phyloP scores from a whole-genome alignment of 139 green algal species.

The Asterochloris sp. region DNA sequence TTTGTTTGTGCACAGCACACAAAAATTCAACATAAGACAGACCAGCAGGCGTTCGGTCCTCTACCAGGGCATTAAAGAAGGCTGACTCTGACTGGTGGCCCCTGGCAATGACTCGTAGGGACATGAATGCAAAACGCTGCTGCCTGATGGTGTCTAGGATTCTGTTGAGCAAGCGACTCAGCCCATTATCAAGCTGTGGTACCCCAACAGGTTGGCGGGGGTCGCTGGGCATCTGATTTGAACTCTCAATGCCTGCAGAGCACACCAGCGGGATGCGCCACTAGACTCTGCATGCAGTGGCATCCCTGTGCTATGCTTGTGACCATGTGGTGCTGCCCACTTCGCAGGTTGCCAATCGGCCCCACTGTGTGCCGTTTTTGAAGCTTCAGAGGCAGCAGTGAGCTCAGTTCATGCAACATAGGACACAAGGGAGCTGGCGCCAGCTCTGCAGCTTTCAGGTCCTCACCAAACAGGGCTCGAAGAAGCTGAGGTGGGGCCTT shows the following conservation, averaged over 20 bases:
- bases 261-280: too few relatives aligned
- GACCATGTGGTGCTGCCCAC: too few relatives aligned
- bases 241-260: neutral
- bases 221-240: neutral
- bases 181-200: conserved; percentile 30
- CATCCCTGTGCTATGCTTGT: too few relatives aligned
- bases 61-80: conserved; percentile 72
- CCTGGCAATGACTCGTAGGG: conserved; percentile 51
- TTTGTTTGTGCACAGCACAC: conserved; percentile 80
- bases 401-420: too few relatives aligned
- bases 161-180: conserved; percentile 35
- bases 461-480: conserved; percentile 62
- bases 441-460: neutral
- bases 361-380: too few relatives aligned
- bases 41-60: conserved; percentile 67
- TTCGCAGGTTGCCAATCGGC: too few relatives aligned
- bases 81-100: conserved; percentile 47
- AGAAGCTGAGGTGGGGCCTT: conserved; percentile 24
- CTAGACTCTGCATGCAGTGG: too few relatives aligned
- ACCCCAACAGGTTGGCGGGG: conserved; percentile 12
- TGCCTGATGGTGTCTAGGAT: conserved; percentile 61
- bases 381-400: too few relatives aligned
- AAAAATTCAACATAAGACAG: conserved; percentile 87
- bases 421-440: too few relatives aligned
- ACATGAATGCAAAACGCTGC: conserved; percentile 64